Base-by-base conservation (phyloP, 2,329 filamentous ascomycete genomes). In the Fusarium algeriense region DNA sequence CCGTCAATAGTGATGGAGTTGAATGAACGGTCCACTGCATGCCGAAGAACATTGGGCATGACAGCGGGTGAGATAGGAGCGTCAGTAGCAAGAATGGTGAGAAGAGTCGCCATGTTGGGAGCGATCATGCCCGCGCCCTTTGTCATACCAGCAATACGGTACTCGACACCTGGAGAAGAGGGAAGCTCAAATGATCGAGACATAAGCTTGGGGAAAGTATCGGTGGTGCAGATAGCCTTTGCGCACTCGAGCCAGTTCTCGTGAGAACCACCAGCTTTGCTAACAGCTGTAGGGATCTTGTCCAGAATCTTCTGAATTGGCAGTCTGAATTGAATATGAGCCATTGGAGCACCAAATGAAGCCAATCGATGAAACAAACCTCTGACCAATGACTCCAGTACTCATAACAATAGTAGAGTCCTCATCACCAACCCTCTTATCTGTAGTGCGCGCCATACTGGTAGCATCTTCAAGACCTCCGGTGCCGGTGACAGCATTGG, bases 101-200 rank as follows among this genome's bases (percentile, higher is more conserved):
- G 90, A 37, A 98, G 88, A 2, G 96, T 99, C 34, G 94, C 96
- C 95, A 99, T 97, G 85, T 99, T 98, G 50, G 96, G 96, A 79
- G 98, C 95, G 80, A 99, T 97, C 96, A 99, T 99, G 78, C 96
- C 96, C 8, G 96, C 96, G 62, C 96, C 96, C 85, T 99, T 99
- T 77, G 95, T 97, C 90, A 97, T 97, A 75, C 96, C 96, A 15
- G 93, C 94, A 53, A 99, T 92, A 75, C 89, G 88, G 83, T 97
- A 99, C 80, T 92, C 90, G 53, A 89, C 85, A 20, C 86, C 86
- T 1, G 93, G 90, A 7, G 93, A 92, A 3, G 93, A 95, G 7
- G 96, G 95, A 35, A 99, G 89, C 32, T 86, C 90, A 82, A 98
- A 99, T 17, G 90, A 90, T 74, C 88, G 90, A 23, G 95, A 98